phyloP scores from a whole-genome alignment of 1,139 yeast species.

The Dujonia santamariae region DNA sequence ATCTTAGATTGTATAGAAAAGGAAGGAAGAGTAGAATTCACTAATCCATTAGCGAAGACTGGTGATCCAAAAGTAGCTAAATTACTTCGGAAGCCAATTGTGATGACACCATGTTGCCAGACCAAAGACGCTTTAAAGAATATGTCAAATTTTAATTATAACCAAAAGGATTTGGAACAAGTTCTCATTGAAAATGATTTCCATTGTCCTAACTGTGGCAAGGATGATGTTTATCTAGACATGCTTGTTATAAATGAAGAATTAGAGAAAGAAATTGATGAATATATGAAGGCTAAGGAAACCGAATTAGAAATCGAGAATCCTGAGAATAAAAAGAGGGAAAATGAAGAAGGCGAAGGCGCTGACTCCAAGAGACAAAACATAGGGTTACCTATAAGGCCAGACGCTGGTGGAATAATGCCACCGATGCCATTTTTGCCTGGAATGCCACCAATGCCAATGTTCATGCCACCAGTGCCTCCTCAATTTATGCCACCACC shows the following conservation, averaged over 20 bases:
- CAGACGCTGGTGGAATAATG: slow-evolving; percentile 16
- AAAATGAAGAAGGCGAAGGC: slow-evolving; percentile 18
- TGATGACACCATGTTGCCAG: slow-evolving; percentile 82
- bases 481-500: slow-evolving; percentile 18
- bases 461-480: slow-evolving; percentile 18
- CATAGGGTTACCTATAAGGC: slow-evolving; percentile 19
- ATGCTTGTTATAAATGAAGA: slow-evolving; percentile 60
- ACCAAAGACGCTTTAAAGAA: slow-evolving; percentile 55
- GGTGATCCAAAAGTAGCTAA: slow-evolving; percentile 49
- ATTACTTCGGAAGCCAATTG: slow-evolving; percentile 64
- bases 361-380: slow-evolving; percentile 30
- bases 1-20: slow-evolving; percentile 33
- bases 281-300: slow-evolving; percentile 47
- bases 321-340: slow-evolving; percentile 25
- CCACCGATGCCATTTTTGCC: slow-evolving; percentile 15
- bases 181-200: slow-evolving; percentile 78
- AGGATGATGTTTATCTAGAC: slow-evolving; percentile 74
- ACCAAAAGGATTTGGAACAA: slow-evolving; percentile 57
- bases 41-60: slow-evolving; percentile 57
- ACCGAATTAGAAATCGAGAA: slow-evolving; percentile 39
- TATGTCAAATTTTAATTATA: slow-evolving; percentile 35
- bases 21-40: slow-evolving; percentile 41
- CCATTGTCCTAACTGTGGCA: slow-evolving; percentile 83
- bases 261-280: slow-evolving; percentile 50
- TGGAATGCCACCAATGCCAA: slow-evolving; percentile 22